Evolutionary conservation across 2,329 filamentous ascomycete genomes (phyloP), one percentile per base, ranked within the genome.

Genomic region (Fusarium buxicola): DNA sequence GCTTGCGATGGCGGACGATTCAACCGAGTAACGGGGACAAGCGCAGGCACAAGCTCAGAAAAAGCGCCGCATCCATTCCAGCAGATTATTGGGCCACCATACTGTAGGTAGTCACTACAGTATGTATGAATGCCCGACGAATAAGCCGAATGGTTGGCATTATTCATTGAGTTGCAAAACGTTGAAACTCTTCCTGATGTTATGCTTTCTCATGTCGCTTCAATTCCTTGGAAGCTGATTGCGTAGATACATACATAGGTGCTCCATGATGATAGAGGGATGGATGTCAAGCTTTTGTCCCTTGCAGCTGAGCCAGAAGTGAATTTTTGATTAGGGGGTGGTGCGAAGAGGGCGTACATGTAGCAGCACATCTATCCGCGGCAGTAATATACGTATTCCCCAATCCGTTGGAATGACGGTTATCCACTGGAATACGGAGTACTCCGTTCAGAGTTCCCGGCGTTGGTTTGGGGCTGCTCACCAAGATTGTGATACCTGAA

Each of bases 341-440:
- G 49, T 57, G 59, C 16, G 43, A 59, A 28, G 39, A 35, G 35
- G 38, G 43, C 24, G 31, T 55, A 36, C 27, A 15, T 45, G 40
- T 51, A 58, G 48, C 30, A 60, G 46, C 39, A 45, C 36, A 63
- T 63, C 60, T 66, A 65, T 66, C 63, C 47, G 49, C 50, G 27
- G 48, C 50, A 65, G n/a, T n/a, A n/a, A n/a, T n/a, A n/a, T n/a
- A 21, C 21, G 21, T 59, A 45, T 40, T 44, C 49, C 52, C 62
- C 35, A 60, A 56, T 40, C 16, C 31, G 36, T 31, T 55, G 31
- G 39, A 50, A 43, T 54, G 36, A 43, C 43, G 36, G 30, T 38
- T 45, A 61, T 54, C 55, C 49, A 58, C 55, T 36, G 31, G 16
- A 31, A 57, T 32, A 46, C 39, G 46, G 41, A 28, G 44, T 27